Base-by-base conservation (phyloP, 306 rosid genomes). In the Vigna nakashimae region DNA sequence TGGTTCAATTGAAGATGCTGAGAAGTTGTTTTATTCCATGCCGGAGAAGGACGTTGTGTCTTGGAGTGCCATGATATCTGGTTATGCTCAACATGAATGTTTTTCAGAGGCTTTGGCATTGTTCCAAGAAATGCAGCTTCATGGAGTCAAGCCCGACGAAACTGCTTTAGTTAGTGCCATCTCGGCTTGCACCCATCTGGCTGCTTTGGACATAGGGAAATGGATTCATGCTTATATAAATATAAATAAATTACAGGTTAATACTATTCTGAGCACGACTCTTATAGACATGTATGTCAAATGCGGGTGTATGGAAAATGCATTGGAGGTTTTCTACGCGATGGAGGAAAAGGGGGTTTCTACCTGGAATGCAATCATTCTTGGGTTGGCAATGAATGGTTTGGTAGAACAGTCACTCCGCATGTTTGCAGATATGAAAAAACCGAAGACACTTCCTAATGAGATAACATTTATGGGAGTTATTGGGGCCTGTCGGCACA, bases 401-500 rank as follows among this genome's bases (percentile, higher is more conserved):
- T 71, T 84, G 71, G 90, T 87, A 34, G 86, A 87, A 30, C 82
- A 84, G 86, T 87, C 98, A 26, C 97, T 91, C 62, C 68, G 73
- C 77, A 76, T 78, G 78, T 91, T 88, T 72, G 79, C 85, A 15
- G 85, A 88, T 60, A 93, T 89, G 94, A 89, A 87, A 69, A 72
- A 74, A 32, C 69, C 80, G 9, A 69, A 82, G 57, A 82, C 75
- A 38, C 48, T 70, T 56, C 97, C 98, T 38, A 93, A 91, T 84
- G 98, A 93, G 87, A 86, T 91, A 74, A 93, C 98, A 10, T 91
- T 91, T 55, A 80, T 90, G 74, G 97, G 92, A 75, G 92, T 93
- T 80, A 87, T 93, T 16, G 94, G 92, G 65, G 94, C 98, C 36
- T 93, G 98, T 82, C 91, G 96, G 49, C 96, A 92, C 84, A 90